Conservation (phyloP, 805 yeast genomes). For the Saccharomycopsis sp. region DNA sequence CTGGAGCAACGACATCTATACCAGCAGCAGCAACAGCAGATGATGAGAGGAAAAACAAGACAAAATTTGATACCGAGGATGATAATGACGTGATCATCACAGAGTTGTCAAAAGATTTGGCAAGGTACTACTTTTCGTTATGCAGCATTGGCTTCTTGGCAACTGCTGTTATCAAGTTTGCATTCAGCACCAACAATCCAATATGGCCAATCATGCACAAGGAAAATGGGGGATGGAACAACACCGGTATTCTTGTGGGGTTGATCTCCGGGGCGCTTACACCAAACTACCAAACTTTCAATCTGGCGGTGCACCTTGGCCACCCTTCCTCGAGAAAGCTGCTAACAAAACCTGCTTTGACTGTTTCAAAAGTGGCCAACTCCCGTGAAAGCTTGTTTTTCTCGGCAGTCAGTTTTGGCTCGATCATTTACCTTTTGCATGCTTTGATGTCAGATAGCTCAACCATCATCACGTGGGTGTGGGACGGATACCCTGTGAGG, state of each 20-base stretch:
- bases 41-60: no score
- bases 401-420: slow-evolving; percentile 67
- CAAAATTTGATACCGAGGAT: slow-evolving; percentile 10
- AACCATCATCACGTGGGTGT: slow-evolving; percentile 85
- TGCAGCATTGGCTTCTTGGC: slow-evolving; percentile 63
- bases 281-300: slow-evolving; percentile 26
- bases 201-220: slow-evolving; percentile 91
- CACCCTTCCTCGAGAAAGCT: slow-evolving; percentile 9
- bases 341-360: slow-evolving; percentile 15
- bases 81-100: slow-evolving; percentile 20
- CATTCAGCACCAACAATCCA: slow-evolving; percentile 81
- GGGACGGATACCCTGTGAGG: slow-evolving; percentile 86
- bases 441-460: slow-evolving; percentile 78
- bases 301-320: slow-evolving; percentile 21
- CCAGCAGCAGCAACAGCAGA: background rate
- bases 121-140: slow-evolving; percentile 38
- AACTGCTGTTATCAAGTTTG: slow-evolving; percentile 67
- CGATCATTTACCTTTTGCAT: slow-evolving; percentile 59
- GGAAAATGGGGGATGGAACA: slow-evolving; percentile 80
- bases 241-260: slow-evolving; percentile 57
- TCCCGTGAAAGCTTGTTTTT: slow-evolving; percentile 33
- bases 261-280: slow-evolving; percentile 56
- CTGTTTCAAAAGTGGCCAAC: slow-evolving; percentile 7
- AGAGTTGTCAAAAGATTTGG: slow-evolving; percentile 25
- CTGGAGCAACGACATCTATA: slow-evolving; percentile 25